These are phyloP conservation scores for Acanthamoeba castellanii DNA, from an alignment of 208 protist genomes.

Conservation along the genomic window DNA sequence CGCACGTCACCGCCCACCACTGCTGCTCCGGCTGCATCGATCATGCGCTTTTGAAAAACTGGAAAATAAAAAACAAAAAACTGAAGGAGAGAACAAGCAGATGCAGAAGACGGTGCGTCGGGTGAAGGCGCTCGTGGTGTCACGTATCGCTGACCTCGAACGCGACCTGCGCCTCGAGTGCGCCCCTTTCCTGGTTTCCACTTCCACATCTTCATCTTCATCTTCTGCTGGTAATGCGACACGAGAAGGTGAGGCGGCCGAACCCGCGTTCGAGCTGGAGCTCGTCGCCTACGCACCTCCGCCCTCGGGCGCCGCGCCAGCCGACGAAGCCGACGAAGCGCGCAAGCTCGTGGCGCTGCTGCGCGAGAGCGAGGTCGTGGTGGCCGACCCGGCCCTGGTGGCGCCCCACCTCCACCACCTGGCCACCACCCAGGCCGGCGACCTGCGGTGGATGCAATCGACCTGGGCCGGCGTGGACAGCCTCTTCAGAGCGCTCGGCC, in stretches of 20 bases:
- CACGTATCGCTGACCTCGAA: slow-evolving; percentile 20
- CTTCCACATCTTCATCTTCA: not conserved
- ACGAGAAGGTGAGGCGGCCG: not conserved
- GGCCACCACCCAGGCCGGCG: not conserved
- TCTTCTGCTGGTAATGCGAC: not conserved
- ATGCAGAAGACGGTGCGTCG: not conserved
- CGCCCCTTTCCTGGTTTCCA: not conserved
- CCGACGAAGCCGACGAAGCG: not conserved
- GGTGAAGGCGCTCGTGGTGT: not conserved
- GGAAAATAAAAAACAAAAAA: not conserved
- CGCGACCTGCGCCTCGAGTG: slow-evolving; percentile 23
- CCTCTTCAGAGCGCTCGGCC: slow-evolving; percentile 16
- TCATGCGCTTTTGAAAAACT: not conserved
- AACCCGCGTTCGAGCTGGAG: not conserved
- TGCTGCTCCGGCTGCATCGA: not conserved
- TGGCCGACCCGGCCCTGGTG: slow-evolving; percentile 53
- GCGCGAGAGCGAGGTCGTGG: slow-evolving; percentile 13
- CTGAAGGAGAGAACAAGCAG: too few relatives aligned
- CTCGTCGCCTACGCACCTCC: slow-evolving; percentile 14
- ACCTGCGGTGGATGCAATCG: slow-evolving; percentile 53
- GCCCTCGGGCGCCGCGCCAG: not conserved
- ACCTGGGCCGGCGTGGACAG: slow-evolving; percentile 71
- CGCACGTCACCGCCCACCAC: slow-evolving; percentile 58
- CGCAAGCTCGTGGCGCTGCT: not conserved
- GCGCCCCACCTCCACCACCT: slow-evolving; percentile 42